Percentiles rank a stretch among this genome's conserved stretches.
Conservation (phyloP, 2,329 filamentous ascomycete species). For the Myriosclerotinia scirpicola region DNA sequence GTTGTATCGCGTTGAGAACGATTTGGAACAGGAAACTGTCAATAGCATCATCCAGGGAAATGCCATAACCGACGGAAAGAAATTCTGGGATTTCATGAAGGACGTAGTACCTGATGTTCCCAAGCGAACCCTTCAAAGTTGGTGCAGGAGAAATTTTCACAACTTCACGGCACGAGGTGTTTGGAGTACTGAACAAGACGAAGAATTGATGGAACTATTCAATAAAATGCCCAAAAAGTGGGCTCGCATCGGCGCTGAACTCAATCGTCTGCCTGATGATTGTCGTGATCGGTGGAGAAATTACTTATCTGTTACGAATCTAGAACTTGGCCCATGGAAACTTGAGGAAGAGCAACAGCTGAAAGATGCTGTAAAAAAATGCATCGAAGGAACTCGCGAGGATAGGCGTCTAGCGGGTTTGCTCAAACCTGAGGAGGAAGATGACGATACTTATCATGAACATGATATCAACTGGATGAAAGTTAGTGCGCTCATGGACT, state of each 20-base stretch:
- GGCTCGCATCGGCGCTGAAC: slow-evolving; percentile 58
- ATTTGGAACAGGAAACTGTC: slow-evolving; percentile 48
- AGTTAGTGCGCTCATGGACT: slow-evolving; percentile 62
- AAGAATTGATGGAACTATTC: slow-evolving; percentile 51
- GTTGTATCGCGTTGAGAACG: slow-evolving; percentile 47
- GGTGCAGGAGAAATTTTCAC: slow-evolving; percentile 63
- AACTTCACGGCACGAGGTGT: slow-evolving; percentile 60
- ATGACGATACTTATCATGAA: slow-evolving; percentile 44
- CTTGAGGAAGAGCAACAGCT: slow-evolving; percentile 54
- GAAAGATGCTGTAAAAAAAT: slow-evolving; percentile 51
- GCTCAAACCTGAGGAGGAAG: slow-evolving; percentile 37
- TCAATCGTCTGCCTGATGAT: slow-evolving; percentile 65
- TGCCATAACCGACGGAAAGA: slow-evolving; percentile 38
- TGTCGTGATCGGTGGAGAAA: slow-evolving; percentile 70
- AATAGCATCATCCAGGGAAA: slow-evolving; percentile 47
- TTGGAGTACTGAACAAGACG: slow-evolving; percentile 61
- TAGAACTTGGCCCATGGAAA: slow-evolving; percentile 57
- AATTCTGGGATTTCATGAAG: slow-evolving; percentile 53
- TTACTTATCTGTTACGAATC: slow-evolving; percentile 58
- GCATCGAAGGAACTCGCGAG: slow-evolving; percentile 51
- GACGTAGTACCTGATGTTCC: slow-evolving; percentile 51
- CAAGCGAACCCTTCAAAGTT: slow-evolving; percentile 55
- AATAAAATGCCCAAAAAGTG: slow-evolving; percentile 54
- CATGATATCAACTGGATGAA: slow-evolving; percentile 63
- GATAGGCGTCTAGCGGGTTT: slow-evolving; percentile 31